These are phyloP conservation scores for sorghum (Sorghum bicolor) DNA, from an alignment of 176 grass and related monocot genomes.

Conservation along the genomic window DNA sequence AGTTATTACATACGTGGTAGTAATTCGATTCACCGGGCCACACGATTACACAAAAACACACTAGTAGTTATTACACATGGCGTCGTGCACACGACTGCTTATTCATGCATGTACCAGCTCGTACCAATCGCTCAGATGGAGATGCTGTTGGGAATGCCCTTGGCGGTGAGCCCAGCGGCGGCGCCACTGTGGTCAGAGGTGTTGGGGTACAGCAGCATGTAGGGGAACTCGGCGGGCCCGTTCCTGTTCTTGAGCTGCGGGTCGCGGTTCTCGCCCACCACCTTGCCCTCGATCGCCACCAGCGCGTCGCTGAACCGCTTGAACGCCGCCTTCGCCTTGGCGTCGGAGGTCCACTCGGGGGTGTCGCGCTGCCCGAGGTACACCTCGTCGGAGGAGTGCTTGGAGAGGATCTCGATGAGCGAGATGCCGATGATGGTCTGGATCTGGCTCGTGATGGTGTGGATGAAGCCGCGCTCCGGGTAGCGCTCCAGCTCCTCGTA, in stretches of 20 bases:
- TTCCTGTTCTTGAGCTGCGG: slow-evolving; percentile 46
- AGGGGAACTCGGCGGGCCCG: slow-evolving; percentile 56
- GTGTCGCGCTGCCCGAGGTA: slow-evolving; percentile 77
- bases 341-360: slow-evolving; percentile 59
- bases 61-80: neutral
- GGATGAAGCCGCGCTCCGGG: slow-evolving; percentile 55
- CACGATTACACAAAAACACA: neutral
- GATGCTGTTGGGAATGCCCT: slow-evolving; percentile 80
- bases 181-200: slow-evolving; percentile 45
- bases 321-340: slow-evolving; percentile 44
- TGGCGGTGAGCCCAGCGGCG: slow-evolving; percentile 47
- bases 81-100: neutral
- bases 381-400: slow-evolving; percentile 76
- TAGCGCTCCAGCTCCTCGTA: slow-evolving; percentile 51
- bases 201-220: slow-evolving; percentile 78
- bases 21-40: neutral
- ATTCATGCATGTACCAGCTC: neutral
- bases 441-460: slow-evolving; percentile 75
- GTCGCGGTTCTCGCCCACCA: slow-evolving; percentile 43
- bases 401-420: slow-evolving; percentile 65
- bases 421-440: slow-evolving; percentile 83
- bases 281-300: slow-evolving; percentile 46
- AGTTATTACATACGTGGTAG: neutral
- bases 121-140: slow-evolving; percentile 38
- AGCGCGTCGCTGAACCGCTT: slow-evolving; percentile 41